Evolutionary conservation across 2,329 filamentous ascomycete species (phyloP).

Genomic region (Colletotrichum sp.): DNA sequence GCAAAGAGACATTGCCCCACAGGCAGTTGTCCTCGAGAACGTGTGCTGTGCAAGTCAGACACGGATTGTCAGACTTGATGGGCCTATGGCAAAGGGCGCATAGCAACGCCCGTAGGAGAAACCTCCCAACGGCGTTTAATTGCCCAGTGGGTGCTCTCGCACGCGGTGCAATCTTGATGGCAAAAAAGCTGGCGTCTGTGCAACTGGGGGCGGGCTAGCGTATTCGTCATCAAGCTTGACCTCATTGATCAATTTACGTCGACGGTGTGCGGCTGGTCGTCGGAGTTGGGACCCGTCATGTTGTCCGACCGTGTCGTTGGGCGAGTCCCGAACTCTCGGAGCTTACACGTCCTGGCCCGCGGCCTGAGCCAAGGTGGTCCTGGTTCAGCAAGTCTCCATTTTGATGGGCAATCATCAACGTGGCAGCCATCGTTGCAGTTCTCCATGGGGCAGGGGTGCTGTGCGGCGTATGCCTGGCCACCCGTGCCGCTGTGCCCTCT

Average conservation of each 20-base stretch:
- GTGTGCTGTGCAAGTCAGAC: not conserved
- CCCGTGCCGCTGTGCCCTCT: not conserved
- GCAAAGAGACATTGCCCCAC: not conserved
- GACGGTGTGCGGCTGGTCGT: not conserved
- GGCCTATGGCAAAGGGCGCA: not conserved
- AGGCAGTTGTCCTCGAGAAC: not conserved
- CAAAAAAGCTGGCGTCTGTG: not conserved
- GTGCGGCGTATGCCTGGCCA: not conserved
- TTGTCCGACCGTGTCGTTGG: not conserved
- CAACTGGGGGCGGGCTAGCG: not conserved
- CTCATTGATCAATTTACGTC: conserved; percentile 12
- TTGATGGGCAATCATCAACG: conserved; percentile 10
- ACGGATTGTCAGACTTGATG: not conserved
- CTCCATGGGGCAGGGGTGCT: not conserved
- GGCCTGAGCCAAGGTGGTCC: not conserved
- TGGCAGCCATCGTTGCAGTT: conserved; percentile 4
- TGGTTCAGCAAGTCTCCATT: not conserved
- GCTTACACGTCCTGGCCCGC: not conserved
- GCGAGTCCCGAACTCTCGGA: not conserved
- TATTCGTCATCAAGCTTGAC: not conserved
- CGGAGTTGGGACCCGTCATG: not conserved
- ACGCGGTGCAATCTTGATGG: not conserved
- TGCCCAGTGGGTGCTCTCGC: not conserved
- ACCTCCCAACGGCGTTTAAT: not conserved
- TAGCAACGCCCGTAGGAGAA: not conserved